These are phyloP conservation scores for Teratosphaeria epicoccoides DNA, from an alignment of 2,329 filamentous ascomycete species.

Conservation along the genomic window DNA sequence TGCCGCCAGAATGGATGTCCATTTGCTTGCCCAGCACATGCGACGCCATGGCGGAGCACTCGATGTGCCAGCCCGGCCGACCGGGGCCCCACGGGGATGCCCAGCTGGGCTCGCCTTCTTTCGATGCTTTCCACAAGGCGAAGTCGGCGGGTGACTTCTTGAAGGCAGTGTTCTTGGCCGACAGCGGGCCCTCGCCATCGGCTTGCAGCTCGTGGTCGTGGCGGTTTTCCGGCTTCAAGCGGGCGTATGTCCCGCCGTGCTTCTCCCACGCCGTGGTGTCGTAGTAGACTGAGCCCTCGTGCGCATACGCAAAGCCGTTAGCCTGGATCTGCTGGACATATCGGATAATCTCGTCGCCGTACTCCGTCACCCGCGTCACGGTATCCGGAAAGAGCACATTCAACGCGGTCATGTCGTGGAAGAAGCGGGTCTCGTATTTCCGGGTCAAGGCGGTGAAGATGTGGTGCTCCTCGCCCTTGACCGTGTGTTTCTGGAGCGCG, in stretches of 20 bases:
- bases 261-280: constrained; percentile 80
- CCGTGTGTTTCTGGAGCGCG: constrained; percentile 43
- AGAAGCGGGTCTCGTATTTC: constrained; percentile 79
- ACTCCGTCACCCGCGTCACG: constrained; percentile 84
- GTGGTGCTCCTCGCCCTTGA: constrained; percentile 51
- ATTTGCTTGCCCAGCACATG: constrained; percentile 74
- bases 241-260: constrained; percentile 73
- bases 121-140: constrained; percentile 86
- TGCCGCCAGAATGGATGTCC: constrained; percentile 87
- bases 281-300: constrained; percentile 76
- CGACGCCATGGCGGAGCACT: constrained; percentile 92
- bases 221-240: constrained; percentile 73
- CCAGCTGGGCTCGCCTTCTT: constrained; percentile 87
- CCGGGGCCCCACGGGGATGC: constrained; percentile 77
- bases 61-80: constrained; percentile 91
- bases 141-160: constrained; percentile 79
- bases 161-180: constrained; percentile 39
- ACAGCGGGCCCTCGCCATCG: constrained; percentile 78
- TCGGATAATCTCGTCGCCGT: constrained; percentile 71
- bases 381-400: constrained; percentile 77
- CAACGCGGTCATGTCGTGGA: constrained; percentile 73
- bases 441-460: constrained; percentile 82
- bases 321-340: constrained; percentile 75
- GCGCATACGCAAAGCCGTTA: constrained; percentile 71
- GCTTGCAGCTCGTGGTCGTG: constrained; percentile 74